Conservation (phyloP, 805 yeast genomes). For the Clavispora carvajalis region DNA sequence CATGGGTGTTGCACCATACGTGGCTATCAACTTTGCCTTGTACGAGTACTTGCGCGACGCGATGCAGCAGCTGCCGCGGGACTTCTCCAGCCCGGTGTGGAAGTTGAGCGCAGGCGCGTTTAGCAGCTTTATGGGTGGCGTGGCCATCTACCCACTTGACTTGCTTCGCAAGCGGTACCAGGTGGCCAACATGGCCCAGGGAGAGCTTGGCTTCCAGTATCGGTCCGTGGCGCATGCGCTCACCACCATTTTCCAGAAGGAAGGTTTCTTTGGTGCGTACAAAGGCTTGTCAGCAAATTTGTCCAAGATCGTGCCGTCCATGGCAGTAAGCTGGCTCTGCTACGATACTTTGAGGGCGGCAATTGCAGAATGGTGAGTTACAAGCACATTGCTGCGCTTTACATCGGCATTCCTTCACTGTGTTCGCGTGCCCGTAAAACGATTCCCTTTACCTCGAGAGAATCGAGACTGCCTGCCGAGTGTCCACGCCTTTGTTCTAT, state of each 20-base stretch:
- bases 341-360: constrained; percentile 63
- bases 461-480: no score
- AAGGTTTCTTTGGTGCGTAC: constrained; percentile 70
- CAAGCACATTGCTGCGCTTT: no score
- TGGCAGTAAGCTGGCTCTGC: constrained; percentile 93
- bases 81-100: constrained; percentile 43
- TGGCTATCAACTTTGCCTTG: constrained; percentile 85
- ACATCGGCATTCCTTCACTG: no score
- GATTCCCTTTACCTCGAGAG: no score
- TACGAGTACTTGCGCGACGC: constrained; percentile 75
- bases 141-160: constrained; percentile 87
- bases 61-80: constrained; percentile 30
- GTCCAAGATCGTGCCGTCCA: constrained; percentile 87
- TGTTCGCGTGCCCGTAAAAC: no score
- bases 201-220: constrained; percentile 78
- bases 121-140: constrained; percentile 86
- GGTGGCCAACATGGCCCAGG: constrained; percentile 75
- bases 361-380: constrained; percentile 26
- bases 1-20: constrained; percentile 93
- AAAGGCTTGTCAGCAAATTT: constrained; percentile 75
- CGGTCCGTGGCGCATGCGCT: constrained; percentile 73
- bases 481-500: no score
- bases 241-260: constrained; percentile 58
- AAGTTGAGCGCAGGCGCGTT: constrained; percentile 77
- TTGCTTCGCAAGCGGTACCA: constrained; percentile 85